phyloP scores from a whole-genome alignment of 306 rosid species.

The Mucuna pruriens region DNA sequence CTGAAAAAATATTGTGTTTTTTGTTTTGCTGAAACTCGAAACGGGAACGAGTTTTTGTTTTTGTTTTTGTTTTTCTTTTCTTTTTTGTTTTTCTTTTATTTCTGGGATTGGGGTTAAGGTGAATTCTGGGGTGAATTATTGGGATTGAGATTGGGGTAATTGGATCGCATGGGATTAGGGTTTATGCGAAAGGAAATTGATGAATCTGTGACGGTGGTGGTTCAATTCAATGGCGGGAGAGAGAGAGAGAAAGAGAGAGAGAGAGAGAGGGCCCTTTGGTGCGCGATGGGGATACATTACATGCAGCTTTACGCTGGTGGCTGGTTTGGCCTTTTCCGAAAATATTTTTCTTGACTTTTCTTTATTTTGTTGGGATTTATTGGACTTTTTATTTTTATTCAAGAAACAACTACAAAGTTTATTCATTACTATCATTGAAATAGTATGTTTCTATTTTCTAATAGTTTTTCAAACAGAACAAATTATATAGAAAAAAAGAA shows the following conservation, averaged over 20 bases:
- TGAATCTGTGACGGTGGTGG: conserved; percentile 28
- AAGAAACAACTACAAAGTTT: not conserved
- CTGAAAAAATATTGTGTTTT: not conserved
- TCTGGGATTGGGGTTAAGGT: not conserved
- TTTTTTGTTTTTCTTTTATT: too few relatives aligned
- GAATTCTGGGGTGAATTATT: too few relatives aligned
- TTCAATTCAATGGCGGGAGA: conserved; percentile 51
- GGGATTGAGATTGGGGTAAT: too few relatives aligned
- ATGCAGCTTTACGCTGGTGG: conserved; percentile 33
- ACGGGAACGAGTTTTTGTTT: not conserved
- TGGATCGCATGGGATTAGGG: conserved; percentile 39
- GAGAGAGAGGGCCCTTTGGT: not conserved
- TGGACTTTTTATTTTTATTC: not conserved
- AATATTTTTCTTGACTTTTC: not conserved
- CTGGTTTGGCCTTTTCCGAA: not conserved
- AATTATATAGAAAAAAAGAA: too few relatives aligned
- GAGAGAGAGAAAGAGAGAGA: conserved; percentile 16
- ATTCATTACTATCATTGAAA: not conserved
- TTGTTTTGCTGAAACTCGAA: conserved; percentile 36
- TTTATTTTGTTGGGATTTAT: not conserved
- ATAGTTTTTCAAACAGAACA: not conserved
- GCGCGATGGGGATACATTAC: not conserved
- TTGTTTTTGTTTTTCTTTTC: too few relatives aligned
- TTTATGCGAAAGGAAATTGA: conserved; percentile 34
- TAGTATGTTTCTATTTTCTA: not conserved